These are phyloP conservation scores for Colletotrichum zoysiae DNA, from an alignment of 2,329 filamentous ascomycete species.

Conservation along the genomic window DNA sequence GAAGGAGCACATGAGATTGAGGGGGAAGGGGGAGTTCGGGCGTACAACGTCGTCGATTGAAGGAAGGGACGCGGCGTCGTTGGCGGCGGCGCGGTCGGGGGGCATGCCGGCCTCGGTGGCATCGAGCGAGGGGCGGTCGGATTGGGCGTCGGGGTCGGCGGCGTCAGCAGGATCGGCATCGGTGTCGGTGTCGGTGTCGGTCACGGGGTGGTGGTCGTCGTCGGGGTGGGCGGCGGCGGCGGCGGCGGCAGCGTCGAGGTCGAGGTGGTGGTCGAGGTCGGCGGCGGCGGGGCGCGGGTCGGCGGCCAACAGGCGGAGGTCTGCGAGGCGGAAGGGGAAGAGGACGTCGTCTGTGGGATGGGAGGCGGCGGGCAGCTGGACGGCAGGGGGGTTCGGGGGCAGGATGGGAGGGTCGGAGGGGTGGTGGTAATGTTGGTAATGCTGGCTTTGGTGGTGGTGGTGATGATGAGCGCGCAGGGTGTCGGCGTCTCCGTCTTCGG, in stretches of 20 bases:
- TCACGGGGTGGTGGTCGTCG: background rate
- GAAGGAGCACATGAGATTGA: background rate
- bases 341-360: background rate
- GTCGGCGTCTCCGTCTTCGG: constrained; percentile 1
- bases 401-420: background rate
- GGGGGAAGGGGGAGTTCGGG: too few relatives aligned
- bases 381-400: background rate
- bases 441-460: background rate
- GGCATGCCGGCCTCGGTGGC: background rate
- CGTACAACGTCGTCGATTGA: constrained; percentile 1
- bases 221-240: background rate
- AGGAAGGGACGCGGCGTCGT: background rate
- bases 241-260: too few relatives aligned
- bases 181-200: background rate
- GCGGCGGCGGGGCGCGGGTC: background rate
- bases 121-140: constrained; percentile 1
- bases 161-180: too few relatives aligned
- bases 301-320: background rate
- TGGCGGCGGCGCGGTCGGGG: background rate
- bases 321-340: background rate
- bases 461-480: background rate
- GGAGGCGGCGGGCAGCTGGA: background rate
- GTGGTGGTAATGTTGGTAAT: background rate
- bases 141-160: background rate
- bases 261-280: background rate